Evolutionary conservation across 2,329 filamentous ascomycete genomes (phyloP).

Genomic region (Ophiostoma novo-ulmi): DNA sequence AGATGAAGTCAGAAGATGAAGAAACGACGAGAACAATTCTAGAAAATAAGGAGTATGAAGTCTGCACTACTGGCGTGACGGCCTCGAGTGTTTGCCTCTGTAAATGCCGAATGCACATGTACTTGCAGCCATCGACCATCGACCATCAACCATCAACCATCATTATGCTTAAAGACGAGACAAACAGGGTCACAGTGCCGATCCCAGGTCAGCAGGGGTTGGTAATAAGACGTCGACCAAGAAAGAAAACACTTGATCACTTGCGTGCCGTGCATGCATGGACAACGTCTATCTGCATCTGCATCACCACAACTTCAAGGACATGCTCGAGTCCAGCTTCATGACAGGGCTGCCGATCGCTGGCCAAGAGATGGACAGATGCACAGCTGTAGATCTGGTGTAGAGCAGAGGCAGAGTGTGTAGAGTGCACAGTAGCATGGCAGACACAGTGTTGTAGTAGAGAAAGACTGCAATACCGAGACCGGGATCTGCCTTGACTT

Average conservation of each 20-base stretch:
- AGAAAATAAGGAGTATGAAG: no score
- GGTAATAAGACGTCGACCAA: not conserved
- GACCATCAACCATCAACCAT: no score
- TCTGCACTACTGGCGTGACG: no score
- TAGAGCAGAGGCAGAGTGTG: not conserved
- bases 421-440: not conserved
- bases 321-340: slow-evolving; percentile 2
- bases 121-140: no score
- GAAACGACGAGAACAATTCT: no score
- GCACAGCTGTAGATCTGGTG: not conserved
- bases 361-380: not conserved
- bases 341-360: slow-evolving; percentile 9
- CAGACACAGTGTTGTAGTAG: not conserved
- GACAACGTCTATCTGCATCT: not conserved
- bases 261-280: not conserved
- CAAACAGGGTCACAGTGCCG: not conserved
- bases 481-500: not conserved
- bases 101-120: no score
- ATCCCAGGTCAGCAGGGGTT: not conserved
- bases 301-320: not conserved
- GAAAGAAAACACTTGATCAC: not conserved
- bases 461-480: not conserved
- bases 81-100: no score
- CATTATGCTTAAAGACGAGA: not conserved
- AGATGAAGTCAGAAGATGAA: no score